phyloP scores from a whole-genome alignment of 208 protist species.

The Wallacemonas sp. region DNA sequence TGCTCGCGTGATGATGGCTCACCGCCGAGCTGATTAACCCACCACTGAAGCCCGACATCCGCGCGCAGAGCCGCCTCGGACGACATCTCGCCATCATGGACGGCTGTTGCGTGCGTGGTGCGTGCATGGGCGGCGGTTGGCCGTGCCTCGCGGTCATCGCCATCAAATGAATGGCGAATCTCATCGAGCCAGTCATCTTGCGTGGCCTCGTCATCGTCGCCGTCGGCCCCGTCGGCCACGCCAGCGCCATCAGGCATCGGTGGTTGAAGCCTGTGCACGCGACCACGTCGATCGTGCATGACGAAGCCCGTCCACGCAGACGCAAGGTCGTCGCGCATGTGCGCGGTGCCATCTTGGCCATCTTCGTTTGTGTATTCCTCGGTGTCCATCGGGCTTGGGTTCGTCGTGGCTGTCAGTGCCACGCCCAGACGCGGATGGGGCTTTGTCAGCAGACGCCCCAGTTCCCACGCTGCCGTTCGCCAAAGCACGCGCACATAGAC shows the following conservation, averaged over 20 bases:
- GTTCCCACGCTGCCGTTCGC: constrained; percentile 4
- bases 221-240: no score
- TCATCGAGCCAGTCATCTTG: constrained; percentile 6
- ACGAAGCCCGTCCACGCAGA: no score
- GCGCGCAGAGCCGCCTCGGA: neutral
- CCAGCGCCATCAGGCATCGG: no score
- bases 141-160: neutral
- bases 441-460: constrained; percentile 6
- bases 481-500: constrained; percentile 29
- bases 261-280: neutral
- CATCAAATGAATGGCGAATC: constrained; percentile 1
- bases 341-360: no score
- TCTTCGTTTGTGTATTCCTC: no score
- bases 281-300: neutral
- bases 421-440: neutral
- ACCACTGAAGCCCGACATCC: constrained; percentile 6
- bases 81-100: no score
- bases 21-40: constrained; percentile 7
- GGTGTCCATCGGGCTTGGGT: no score
- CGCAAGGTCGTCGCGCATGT: no score
- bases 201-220: neutral
- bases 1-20: no score
- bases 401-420: neutral
- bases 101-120: neutral
- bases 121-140: neutral